phyloP scores from a whole-genome alignment of 257 asterid genomes.

The Solanum ossicruentum region DNA sequence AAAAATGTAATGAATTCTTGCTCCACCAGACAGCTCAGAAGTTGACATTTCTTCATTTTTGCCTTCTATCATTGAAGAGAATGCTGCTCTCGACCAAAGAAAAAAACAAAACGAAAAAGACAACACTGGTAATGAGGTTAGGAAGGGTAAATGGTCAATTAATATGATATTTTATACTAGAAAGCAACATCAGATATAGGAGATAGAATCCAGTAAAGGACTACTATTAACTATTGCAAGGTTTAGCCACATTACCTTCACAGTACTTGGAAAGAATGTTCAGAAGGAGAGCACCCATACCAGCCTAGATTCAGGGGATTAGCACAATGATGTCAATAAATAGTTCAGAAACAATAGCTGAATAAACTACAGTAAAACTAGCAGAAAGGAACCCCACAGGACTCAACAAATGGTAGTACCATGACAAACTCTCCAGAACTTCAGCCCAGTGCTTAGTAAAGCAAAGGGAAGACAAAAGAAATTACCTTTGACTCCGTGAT shows the following conservation, averaged over 20 bases:
- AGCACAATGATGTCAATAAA: not conserved
- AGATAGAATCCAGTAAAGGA: not conserved
- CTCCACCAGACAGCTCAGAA: constrained; percentile 91
- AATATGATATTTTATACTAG: not conserved
- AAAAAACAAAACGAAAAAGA: not conserved
- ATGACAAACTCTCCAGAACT: not conserved
- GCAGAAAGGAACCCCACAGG: not conserved
- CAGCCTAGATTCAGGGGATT: constrained; percentile 44
- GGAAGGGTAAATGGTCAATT: not conserved
- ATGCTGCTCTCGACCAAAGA: constrained; percentile 35
- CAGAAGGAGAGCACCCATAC: constrained; percentile 78
- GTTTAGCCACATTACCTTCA: constrained; percentile 43
- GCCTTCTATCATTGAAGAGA: constrained; percentile 89
- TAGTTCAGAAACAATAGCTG: not conserved
- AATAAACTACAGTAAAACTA: not conserved
- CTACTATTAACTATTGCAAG: not conserved
- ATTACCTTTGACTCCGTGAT: constrained; percentile 81
- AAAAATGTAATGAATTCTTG: constrained; percentile 92
- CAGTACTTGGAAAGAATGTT: constrained; percentile 81
- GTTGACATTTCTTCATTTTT: constrained; percentile 91
- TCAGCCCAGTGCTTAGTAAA: not conserved
- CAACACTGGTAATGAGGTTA: not conserved
- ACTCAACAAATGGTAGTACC: not conserved
- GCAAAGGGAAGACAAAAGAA: not conserved
- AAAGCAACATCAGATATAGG: not conserved